Conservation (phyloP, 768 basidiomycete species). For the Termitomyces sp. region DNA sequence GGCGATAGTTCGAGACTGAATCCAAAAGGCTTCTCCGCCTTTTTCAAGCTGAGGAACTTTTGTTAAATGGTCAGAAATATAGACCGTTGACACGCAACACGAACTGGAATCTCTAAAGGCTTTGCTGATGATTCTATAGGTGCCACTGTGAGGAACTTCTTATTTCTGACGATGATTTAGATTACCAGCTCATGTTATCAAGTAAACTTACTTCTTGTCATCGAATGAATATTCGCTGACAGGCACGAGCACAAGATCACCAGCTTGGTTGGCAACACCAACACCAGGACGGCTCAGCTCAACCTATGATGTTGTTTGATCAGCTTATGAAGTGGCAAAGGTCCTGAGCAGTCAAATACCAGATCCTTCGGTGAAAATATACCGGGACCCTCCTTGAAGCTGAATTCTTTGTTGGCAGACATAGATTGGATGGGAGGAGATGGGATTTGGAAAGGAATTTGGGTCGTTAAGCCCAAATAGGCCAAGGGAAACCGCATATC, state of each 20-base stretch:
- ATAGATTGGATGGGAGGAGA: slow-evolving; percentile 15
- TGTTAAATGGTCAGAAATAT: background rate
- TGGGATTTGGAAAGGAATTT: slow-evolving; percentile 40
- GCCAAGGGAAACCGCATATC: slow-evolving; percentile 51
- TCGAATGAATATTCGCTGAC: slow-evolving; percentile 67
- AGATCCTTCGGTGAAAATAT: slow-evolving; percentile 70
- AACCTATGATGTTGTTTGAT: slow-evolving; percentile 26
- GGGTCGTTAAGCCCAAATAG: slow-evolving; percentile 50
- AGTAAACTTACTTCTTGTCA: slow-evolving; percentile 59
- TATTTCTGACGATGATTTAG: slow-evolving; percentile 42
- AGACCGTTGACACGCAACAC: slow-evolving; percentile 12
- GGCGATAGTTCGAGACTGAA: slow-evolving; percentile 63
- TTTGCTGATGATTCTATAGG: slow-evolving; percentile 47
- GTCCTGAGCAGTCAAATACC: slow-evolving; percentile 17
- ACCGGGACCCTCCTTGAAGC: slow-evolving; percentile 52
- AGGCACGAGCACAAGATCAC: slow-evolving; percentile 64
- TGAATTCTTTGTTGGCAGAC: slow-evolving; percentile 36
- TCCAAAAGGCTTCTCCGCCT: slow-evolving; percentile 78
- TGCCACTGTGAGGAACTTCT: slow-evolving; percentile 61
- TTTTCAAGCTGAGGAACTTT: slow-evolving; percentile 40
- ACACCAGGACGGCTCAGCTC: slow-evolving; percentile 60
- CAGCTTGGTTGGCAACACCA: slow-evolving; percentile 62
- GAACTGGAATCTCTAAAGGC: slow-evolving; percentile 49
- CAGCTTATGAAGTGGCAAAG: background rate
- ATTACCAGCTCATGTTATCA: background rate